phyloP scores from a whole-genome alignment of 1,284 basidiomycete species.

The Porogramme epimiltina region DNA sequence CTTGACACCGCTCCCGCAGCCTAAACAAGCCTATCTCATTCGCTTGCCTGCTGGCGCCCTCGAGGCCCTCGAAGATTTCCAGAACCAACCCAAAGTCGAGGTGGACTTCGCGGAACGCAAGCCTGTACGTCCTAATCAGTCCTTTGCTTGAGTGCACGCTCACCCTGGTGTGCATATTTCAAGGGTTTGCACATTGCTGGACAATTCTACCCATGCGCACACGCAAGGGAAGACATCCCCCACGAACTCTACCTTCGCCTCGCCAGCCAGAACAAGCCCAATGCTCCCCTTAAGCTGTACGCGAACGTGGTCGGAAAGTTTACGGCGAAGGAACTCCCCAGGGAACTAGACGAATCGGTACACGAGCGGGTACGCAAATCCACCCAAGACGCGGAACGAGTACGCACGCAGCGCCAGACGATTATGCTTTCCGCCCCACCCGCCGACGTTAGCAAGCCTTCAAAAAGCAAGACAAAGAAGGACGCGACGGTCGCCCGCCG shows the following conservation, averaged over 20 bases:
- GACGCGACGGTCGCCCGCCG: constrained; percentile 17
- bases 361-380: constrained; percentile 57
- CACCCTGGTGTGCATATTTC: constrained; percentile 1
- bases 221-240: constrained; percentile 48
- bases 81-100: constrained; percentile 48
- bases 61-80: constrained; percentile 58
- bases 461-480: constrained; percentile 35
- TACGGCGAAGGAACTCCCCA: constrained; percentile 59
- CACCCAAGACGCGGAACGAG: constrained; percentile 56
- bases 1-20: constrained; percentile 46
- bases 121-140: constrained; percentile 46
- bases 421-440: constrained; percentile 50
- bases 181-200: constrained; percentile 70
- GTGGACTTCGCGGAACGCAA: constrained; percentile 57
- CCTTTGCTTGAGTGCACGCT: background rate
- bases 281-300: constrained; percentile 67
- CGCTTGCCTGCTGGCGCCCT: constrained; percentile 70
- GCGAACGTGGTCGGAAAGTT: constrained; percentile 72
- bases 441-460: constrained; percentile 14
- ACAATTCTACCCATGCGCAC: constrained; percentile 59
- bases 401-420: constrained; percentile 53
- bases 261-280: constrained; percentile 54
- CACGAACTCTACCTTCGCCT: constrained; percentile 75
- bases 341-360: constrained; percentile 23
- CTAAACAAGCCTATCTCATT: constrained; percentile 72